Evolutionary conservation across 176 grass and related monocot genomes (phyloP).

Genomic region (Cenchrus purpureus): DNA sequence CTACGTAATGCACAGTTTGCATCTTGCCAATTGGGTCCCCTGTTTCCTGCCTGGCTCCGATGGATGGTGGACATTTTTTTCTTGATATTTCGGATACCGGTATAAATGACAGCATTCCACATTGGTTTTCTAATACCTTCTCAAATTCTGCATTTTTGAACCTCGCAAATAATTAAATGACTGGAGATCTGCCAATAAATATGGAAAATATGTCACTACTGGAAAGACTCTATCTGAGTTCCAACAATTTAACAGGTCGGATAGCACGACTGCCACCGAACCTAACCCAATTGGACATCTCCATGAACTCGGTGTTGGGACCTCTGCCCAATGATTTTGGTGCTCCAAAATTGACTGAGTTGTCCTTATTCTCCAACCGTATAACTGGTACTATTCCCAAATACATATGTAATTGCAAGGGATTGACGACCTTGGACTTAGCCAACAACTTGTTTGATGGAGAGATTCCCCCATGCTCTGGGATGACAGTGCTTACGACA

Average conservation of each 20-base stretch:
- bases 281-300: background rate
- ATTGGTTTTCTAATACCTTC: constrained; percentile 31
- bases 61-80: background rate
- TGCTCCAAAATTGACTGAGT: background rate
- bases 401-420: background rate
- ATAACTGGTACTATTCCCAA: constrained; percentile 29
- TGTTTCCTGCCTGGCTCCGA: constrained; percentile 44
- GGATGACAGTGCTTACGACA: background rate
- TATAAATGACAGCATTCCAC: constrained; percentile 21
- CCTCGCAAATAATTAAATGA: constrained; percentile 30
- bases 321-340: background rate
- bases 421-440: constrained; percentile 22
- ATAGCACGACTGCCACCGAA: background rate
- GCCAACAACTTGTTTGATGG: constrained; percentile 30
- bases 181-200: constrained; percentile 13
- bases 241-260: constrained; percentile 19
- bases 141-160: background rate
- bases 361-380: constrained; percentile 34
- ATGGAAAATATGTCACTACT: background rate
- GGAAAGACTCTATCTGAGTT: background rate
- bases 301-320: constrained; percentile 20
- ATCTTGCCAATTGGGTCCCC: constrained; percentile 40
- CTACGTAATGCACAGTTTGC: background rate
- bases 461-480: constrained; percentile 14
- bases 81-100: constrained; percentile 23